Evolutionary conservation across 2,329 filamentous ascomycete genomes (phyloP).

Genomic region (Aspergillus eucalypticola): DNA sequence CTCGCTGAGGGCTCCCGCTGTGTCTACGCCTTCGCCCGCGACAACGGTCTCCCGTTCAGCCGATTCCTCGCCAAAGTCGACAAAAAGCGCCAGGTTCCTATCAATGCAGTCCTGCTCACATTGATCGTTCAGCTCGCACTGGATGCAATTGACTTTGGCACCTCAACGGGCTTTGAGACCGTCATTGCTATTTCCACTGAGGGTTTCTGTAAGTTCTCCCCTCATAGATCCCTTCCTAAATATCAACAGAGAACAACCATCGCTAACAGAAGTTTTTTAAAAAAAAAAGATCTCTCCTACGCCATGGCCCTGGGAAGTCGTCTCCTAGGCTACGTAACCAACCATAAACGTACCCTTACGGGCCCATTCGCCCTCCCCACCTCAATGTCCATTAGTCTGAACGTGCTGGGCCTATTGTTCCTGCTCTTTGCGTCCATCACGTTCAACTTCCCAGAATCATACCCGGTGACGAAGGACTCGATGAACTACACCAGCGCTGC

Average conservation of each 20-base stretch:
- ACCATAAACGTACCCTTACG: slow-evolving; percentile 38
- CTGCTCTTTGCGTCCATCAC: slow-evolving; percentile 57
- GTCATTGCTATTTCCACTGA: slow-evolving; percentile 59
- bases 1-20: slow-evolving; percentile 51
- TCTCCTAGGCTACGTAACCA: slow-evolving; percentile 49
- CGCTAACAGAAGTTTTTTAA: too few relatives aligned
- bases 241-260: too few relatives aligned
- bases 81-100: slow-evolving; percentile 49
- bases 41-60: slow-evolving; percentile 57
- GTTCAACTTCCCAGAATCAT: slow-evolving; percentile 57
- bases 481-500: slow-evolving; percentile 63
- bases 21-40: slow-evolving; percentile 51
- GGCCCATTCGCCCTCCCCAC: slow-evolving; percentile 46
- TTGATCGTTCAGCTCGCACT: slow-evolving; percentile 54
- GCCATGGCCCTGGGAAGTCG: slow-evolving; percentile 56
- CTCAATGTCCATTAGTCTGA: slow-evolving; percentile 49
- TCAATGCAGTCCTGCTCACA: slow-evolving; percentile 52
- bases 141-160: slow-evolving; percentile 58
- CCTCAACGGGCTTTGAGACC: slow-evolving; percentile 57
- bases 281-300: slow-evolving; percentile 53
- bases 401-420: slow-evolving; percentile 54
- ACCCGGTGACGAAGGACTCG: slow-evolving; percentile 54
- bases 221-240: too few relatives aligned
- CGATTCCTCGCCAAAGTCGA: slow-evolving; percentile 49
- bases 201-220: slow-evolving; percentile 52